Evolutionary conservation across 164 flowering plant species (phyloP), one percentile per base, ranked within the genome.

Genomic region (Hamamelis virginiana): DNA sequence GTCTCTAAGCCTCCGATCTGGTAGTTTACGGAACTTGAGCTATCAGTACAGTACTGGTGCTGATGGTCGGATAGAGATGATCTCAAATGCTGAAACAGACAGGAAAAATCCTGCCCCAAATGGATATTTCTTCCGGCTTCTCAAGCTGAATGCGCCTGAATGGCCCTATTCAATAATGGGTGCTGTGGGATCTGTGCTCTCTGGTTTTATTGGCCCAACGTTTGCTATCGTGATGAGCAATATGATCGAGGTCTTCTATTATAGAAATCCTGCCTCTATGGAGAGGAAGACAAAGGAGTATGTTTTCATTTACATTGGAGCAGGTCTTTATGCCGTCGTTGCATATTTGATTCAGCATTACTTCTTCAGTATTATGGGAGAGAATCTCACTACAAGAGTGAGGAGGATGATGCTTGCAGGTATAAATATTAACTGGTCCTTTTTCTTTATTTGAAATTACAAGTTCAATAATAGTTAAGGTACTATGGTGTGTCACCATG

Each of bases 331-430:
- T 64, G 99, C 99, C 19, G 97, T 96, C 3, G 84, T 83, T 13
- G 97, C 97, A 8, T 93, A 93, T 73, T 72, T 93, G 78, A 87
- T 85, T 50, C 99, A 96, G 77, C 97, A 93, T 80, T 96, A 93
- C 73, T 96, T 93, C 89, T 96, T 91, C 70, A 91, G 95, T 67
- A 90, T 96, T 28, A 88, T 93, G 94, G 98, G 98, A 6, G 98
- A 96, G 72, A 96, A 93, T 69, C 92, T 96, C 72, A 93, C 98
- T 9, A 96, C 97, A 15, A 79, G 99, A 73, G 99, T 96, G 23
- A 81, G 99, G 67, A 86, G 96, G 69, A 91, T 93, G 99, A 93
- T 96, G 99, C 94, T 96, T 75, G 88, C 94, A 81, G 99, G 99
- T 96, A 78, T 26, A 51, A 62, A 41, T 21, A 44, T 28, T 27